These are phyloP conservation scores for Oryza nivara DNA, from an alignment of 176 grass and related monocot genomes.

Conservation along the genomic window DNA sequence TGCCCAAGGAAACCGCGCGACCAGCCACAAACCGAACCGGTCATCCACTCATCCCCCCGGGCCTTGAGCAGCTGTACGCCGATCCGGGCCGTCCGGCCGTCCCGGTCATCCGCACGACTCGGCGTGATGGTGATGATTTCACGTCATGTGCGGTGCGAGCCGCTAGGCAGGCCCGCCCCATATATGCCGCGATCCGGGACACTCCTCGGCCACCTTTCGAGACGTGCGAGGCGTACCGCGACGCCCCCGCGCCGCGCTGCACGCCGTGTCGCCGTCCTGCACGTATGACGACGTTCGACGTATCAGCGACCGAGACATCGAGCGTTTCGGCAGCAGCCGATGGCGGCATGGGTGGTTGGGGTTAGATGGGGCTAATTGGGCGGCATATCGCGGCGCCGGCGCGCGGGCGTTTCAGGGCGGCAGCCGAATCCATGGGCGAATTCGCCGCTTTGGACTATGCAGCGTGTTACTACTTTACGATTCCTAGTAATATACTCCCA, in stretches of 20 bases:
- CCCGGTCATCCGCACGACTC: background rate
- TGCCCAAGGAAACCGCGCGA: background rate
- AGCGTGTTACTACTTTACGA: background rate
- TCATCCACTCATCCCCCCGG: background rate
- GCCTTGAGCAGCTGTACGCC: background rate
- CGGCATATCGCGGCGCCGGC: background rate
- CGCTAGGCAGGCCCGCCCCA: background rate
- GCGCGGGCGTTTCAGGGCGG: background rate
- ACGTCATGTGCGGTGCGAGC: background rate
- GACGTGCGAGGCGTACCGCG: background rate
- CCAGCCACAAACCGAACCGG: too few species aligned
- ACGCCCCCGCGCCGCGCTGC: too few species aligned
- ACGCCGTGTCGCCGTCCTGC: too few species aligned
- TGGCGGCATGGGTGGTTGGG: background rate
- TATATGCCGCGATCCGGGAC: background rate
- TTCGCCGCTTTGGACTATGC: background rate
- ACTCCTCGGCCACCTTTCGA: background rate
- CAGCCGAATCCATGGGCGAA: background rate
- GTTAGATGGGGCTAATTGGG: background rate
- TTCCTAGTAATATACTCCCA: background rate
- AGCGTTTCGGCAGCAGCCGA: background rate
- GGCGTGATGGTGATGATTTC: background rate
- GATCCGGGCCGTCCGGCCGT: background rate
- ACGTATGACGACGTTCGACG: too few species aligned
- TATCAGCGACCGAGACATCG: background rate